Evolutionary conservation across 306 rosid genomes (phyloP), one percentile per base, ranked within the genome.

Genomic region (Quercus parvula): DNA sequence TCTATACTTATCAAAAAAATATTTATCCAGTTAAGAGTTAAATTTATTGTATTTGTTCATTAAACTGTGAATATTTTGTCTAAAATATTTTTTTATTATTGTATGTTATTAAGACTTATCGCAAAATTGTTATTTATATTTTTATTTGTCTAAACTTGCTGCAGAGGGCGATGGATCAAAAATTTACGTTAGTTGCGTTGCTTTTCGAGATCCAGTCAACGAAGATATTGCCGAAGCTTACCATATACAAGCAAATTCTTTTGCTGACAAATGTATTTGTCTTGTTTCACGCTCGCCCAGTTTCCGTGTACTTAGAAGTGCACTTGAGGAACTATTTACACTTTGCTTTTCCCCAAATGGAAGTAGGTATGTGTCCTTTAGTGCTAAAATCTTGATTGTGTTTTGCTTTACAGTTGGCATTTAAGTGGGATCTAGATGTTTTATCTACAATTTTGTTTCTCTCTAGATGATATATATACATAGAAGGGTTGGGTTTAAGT

Each of bases 121-220:
- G 8, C 0, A 11, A 28, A 63, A 63, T 63, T 28, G 41, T 14
- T 28, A 2, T 41, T 4, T 68, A n/a, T 24, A 4, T 70, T 19
- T 11, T 5, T 18, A 35, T 20, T 25, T 24, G 77, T 17, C 63
- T 64, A 78, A 79, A 25, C 77, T 67, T 84, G 46, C 76, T 89
- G 74, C 93, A 95, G 99, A 95, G 98, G 99, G 99, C 56, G 98
- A 95, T 81, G 98, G 98, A 35, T 93, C 99, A 74, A 95, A 95
- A 85, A 95, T 95, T 80, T 95, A 89, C 81, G 98, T 95, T 75
- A 93, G 96, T 76, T 95, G 98, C 91, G 90, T 95, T 87, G 91
- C 98, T 82, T 95, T 95, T 81, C 92, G 97, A 77, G 98, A 93
- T 88, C 98, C 94, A 33, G 94, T 95, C 20, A 85, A 96, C 66